These are phyloP conservation scores for Xylariomycetidae sp. DNA, from an alignment of 2,329 filamentous ascomycete genomes.

Conservation along the genomic window DNA sequence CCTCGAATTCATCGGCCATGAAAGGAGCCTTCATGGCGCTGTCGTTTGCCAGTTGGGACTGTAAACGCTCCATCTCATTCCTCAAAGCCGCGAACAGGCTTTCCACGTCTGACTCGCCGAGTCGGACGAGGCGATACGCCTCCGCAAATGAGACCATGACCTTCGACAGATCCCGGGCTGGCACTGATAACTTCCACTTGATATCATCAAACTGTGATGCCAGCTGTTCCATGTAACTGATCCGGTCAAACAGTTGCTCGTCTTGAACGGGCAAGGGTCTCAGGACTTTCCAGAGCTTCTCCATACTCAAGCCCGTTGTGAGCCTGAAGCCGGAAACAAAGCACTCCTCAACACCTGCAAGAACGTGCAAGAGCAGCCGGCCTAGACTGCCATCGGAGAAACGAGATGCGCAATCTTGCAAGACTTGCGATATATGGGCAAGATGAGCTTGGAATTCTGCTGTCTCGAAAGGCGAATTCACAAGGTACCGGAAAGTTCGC, in stretches of 20 bases:
- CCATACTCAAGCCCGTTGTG: slow-evolving; percentile 73
- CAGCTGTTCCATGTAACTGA: slow-evolving; percentile 47
- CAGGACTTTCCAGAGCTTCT: slow-evolving; percentile 67
- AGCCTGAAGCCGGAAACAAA: slow-evolving; percentile 69
- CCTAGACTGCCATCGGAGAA: slow-evolving; percentile 21
- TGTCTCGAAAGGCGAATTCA: slow-evolving; percentile 48
- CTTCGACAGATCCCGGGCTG: slow-evolving; percentile 44
- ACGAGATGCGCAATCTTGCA: slow-evolving; percentile 29
- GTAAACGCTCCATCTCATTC: slow-evolving; percentile 46
- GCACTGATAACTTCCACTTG: slow-evolving; percentile 51
- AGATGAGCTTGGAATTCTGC: slow-evolving; percentile 60
- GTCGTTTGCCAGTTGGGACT: slow-evolving; percentile 37
- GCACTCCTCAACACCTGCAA: slow-evolving; percentile 40
- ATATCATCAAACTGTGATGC: slow-evolving; percentile 55
- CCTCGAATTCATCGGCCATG: slow-evolving; percentile 50
- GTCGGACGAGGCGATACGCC: slow-evolving; percentile 51
- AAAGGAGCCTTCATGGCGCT: slow-evolving; percentile 36
- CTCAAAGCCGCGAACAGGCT: slow-evolving; percentile 44
- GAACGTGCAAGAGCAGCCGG: slow-evolving; percentile 34
- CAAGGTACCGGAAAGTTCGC: slow-evolving; percentile 44
- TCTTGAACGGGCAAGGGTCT: slow-evolving; percentile 55
- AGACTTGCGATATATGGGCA: slow-evolving; percentile 39
- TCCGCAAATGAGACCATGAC: slow-evolving; percentile 49
- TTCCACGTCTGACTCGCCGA: slow-evolving; percentile 34
- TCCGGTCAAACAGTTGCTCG: slow-evolving; percentile 37